phyloP scores from a whole-genome alignment of 805 yeast species.

The Clavispora santaluciae region DNA sequence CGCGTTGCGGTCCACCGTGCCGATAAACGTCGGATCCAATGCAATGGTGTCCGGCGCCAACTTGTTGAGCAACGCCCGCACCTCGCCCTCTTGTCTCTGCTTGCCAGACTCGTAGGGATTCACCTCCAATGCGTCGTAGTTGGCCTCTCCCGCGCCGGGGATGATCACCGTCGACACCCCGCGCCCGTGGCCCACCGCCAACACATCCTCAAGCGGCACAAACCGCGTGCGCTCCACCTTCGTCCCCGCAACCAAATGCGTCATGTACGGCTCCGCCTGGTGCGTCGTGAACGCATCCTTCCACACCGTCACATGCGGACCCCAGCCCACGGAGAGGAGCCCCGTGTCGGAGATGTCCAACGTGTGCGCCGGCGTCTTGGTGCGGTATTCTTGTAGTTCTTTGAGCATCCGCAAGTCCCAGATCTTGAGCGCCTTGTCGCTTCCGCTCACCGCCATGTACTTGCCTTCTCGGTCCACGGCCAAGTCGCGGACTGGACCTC shows the following conservation, averaged over 20 bases:
- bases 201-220: conserved; percentile 95
- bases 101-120: conserved; percentile 90
- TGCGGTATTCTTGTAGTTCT: conserved; percentile 63
- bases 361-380: conserved; percentile 82
- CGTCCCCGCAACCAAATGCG: conserved; percentile 77
- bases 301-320: conserved; percentile 93
- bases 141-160: conserved; percentile 98
- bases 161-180: conserved; percentile 78
- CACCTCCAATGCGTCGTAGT: conserved; percentile 86
- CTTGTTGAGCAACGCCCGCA: conserved; percentile 78
- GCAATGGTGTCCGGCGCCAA: conserved; percentile 89
- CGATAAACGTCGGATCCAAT: conserved; percentile 83
- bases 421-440: conserved; percentile 76
- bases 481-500: conserved; percentile 83
- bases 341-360: conserved; percentile 85
- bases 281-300: conserved; percentile 70
- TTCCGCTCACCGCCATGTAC: conserved; percentile 90
- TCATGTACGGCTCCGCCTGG: conserved; percentile 88
- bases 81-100: conserved; percentile 93
- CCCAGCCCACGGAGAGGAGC: conserved; percentile 85
- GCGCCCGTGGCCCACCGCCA: conserved; percentile 77
- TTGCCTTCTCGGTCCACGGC: conserved; percentile 89
- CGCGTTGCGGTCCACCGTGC: conserved; percentile 74
- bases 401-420: conserved; percentile 91
- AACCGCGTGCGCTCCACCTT: conserved; percentile 62